Evolutionary conservation across 176 grass and related monocot genomes (phyloP), one percentile per base, ranked within the genome.

Genomic region (Puccinellia tenuiflora): DNA sequence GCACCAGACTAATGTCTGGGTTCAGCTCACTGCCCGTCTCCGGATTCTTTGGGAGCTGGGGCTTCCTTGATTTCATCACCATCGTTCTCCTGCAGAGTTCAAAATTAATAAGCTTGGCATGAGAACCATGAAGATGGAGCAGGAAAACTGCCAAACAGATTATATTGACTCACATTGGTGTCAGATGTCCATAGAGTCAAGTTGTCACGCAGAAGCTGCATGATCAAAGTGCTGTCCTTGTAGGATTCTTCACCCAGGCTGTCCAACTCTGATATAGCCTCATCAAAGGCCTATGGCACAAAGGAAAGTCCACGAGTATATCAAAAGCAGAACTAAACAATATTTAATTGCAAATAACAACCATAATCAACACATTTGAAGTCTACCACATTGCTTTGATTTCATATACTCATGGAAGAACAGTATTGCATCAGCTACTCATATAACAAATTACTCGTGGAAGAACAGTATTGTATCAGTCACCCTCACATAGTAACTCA

Each of bases 181-280:
- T 96, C 94, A 9, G 94, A 93, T 35, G 94, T 96, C 94, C 94
- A 96, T 18, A 96, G 86, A 77, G 94, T 96, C 91, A 96, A 77
- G 74, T 96, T 96, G 66, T 96, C 94, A 85, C 94, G 91, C 38
- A 96, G 84, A 26, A 96, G 94, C 67, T 96, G 94, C 94, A 96
- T 96, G 57, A 96, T 96, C 86, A 96, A 71, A 68, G 94, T 96
- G 84, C 90, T 93, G 88, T 96, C 94, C 80, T 96, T 96, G 94
- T 96, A 96, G 30, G 94, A 96, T 76, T 96, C 94, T 86, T 96
- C 94, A 5, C 94, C 94, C 84, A 96, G 86, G 68, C 90, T 96
- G 85, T 96, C 94, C 47, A 96, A 84, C 77, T 96, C 94, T 51
- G 94, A 93, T 33, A 96, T 96, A 24, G 94, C 94, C 68, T 96